Conservation (phyloP, 2,329 filamentous ascomycete species). For the Corniculantispora saksenae region DNA sequence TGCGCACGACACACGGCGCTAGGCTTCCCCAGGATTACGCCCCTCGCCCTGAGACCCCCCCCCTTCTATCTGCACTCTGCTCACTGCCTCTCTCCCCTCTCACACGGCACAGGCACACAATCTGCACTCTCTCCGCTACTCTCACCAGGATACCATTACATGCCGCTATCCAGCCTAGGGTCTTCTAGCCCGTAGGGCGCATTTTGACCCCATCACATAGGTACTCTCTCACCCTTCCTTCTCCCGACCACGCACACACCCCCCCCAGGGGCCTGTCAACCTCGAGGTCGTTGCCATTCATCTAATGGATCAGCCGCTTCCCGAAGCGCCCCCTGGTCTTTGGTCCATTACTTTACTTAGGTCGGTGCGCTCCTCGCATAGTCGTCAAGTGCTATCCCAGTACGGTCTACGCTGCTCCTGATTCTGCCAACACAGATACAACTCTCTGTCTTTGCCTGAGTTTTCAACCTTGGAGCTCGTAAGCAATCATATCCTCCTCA, state of each 20-base stretch:
- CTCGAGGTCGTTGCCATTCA: neutral
- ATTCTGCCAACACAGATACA: neutral
- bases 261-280: neutral
- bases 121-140: no score
- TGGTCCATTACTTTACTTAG: conserved; percentile 17
- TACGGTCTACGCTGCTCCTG: neutral
- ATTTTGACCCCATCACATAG: neutral
- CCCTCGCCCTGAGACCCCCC: neutral
- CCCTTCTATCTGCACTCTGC: no score
- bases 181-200: conserved; percentile 9
- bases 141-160: neutral
- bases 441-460: neutral
- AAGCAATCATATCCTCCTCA: neutral
- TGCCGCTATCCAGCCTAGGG: conserved; percentile 4
- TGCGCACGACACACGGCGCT: conserved; percentile 8
- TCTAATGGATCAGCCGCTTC: conserved; percentile 1
- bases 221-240: neutral
- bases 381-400: neutral
- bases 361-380: conserved; percentile 6
- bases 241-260: neutral
- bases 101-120: neutral
- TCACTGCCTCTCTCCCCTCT: neutral
- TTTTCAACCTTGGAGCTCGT: neutral
- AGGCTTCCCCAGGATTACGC: conserved; percentile 15
- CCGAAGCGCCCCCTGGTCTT: conserved; percentile 4